These are phyloP conservation scores for Lasiosphaeriaceae sp. DNA, from an alignment of 495 filamentous ascomycete genomes.

Conservation along the genomic window DNA sequence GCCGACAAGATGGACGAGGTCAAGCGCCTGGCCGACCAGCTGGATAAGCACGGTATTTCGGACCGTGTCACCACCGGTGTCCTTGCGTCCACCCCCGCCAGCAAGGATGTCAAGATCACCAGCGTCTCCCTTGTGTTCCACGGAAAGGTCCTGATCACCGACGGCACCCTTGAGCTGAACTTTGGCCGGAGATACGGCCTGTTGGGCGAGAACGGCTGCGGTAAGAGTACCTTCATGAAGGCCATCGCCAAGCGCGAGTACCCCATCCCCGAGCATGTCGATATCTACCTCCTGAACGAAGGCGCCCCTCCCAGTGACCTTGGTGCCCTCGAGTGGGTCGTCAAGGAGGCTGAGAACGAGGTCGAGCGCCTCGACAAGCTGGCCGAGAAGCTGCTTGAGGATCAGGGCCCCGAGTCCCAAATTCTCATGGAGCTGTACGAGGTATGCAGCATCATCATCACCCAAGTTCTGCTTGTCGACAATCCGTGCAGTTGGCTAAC, in stretches of 20 bases:
- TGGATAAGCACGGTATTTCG: constrained; percentile 93
- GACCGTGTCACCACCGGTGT: constrained; percentile 99
- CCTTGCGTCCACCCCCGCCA: constrained; percentile 73
- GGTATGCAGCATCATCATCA: constrained; percentile 48
- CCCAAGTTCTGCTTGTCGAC: not conserved
- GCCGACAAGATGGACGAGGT: constrained; percentile 73
- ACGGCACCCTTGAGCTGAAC: constrained; percentile 89
- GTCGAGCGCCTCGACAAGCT: constrained; percentile 81
- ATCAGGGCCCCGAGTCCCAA: constrained; percentile 84
- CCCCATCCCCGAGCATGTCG: constrained; percentile 92
- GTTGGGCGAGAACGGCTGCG: constrained; percentile 97
- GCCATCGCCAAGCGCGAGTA: constrained; percentile 90
- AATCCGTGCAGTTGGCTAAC: constrained; percentile 7
- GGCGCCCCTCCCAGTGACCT: constrained; percentile 86
- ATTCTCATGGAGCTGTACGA: constrained; percentile 96
- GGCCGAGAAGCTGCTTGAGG: constrained; percentile 87
- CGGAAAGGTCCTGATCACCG: constrained; percentile 90
- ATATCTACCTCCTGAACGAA: constrained; percentile 98
- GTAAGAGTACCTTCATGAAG: constrained; percentile 96
- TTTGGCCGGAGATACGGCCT: constrained; percentile 91
- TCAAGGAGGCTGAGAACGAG: constrained; percentile 91
- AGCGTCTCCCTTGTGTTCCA: constrained; percentile 94
- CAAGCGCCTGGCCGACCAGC: constrained; percentile 68
- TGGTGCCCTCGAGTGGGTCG: constrained; percentile 95
- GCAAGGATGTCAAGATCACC: constrained; percentile 93